phyloP scores from a whole-genome alignment of 768 basidiomycete genomes.

The Boletus eberwhitei region DNA sequence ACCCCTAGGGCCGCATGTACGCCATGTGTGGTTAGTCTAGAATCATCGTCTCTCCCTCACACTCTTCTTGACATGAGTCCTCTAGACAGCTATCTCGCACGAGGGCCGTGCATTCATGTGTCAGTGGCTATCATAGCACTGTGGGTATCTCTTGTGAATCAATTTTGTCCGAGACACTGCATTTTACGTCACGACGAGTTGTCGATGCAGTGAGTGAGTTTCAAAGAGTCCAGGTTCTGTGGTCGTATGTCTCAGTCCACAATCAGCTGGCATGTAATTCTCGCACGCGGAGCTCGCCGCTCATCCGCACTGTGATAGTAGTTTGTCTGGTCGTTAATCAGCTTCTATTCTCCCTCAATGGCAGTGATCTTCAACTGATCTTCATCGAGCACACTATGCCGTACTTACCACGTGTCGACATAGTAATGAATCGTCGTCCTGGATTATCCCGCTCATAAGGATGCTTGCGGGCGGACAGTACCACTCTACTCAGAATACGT shows the following conservation, averaged over 20 bases:
- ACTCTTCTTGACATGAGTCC: background rate
- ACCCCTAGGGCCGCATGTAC: background rate
- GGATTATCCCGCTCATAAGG: background rate
- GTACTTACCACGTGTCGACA: conserved; percentile 13
- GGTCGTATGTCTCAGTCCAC: background rate
- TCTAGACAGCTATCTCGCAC: background rate
- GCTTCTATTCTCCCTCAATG: conserved; percentile 24
- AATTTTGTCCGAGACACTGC: conserved; percentile 1
- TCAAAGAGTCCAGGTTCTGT: too few species aligned
- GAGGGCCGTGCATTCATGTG: conserved; percentile 3
- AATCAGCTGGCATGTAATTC: background rate
- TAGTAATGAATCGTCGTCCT: conserved; percentile 1
- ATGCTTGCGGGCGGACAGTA: background rate
- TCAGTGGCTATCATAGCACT: background rate
- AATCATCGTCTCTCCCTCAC: background rate
- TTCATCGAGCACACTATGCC: conserved; percentile 17
- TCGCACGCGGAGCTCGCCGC: background rate
- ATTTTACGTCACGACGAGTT: conserved; percentile 20
- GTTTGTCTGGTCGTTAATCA: conserved; percentile 17
- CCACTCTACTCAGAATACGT: background rate
- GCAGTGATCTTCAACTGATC: conserved; percentile 31
- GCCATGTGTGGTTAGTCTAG: background rate
- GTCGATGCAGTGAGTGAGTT: too few species aligned
- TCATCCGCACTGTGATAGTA: conserved; percentile 3
- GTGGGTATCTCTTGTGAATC: conserved; percentile 1